A percentile compares a stretch with the other conserved stretches of the same genome.
These are phyloP conservation scores for Micractinium conductrix DNA, from an alignment of 139 green algal species.

Conservation along the genomic window DNA sequence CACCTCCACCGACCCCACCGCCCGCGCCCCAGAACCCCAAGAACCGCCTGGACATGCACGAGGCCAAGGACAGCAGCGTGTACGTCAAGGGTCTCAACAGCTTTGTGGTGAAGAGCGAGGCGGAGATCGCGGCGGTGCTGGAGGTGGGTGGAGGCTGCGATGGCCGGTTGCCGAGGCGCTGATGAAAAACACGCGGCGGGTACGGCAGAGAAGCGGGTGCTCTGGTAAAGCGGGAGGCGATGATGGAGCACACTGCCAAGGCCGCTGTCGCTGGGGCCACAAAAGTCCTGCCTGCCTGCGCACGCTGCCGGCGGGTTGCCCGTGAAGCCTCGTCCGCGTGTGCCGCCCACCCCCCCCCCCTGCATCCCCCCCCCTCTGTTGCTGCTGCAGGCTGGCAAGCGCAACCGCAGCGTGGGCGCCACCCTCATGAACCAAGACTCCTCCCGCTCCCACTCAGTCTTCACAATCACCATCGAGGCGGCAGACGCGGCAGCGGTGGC, in stretches of 20 bases:
- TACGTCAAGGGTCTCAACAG: constrained; percentile 80
- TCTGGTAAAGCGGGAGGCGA: too few species aligned
- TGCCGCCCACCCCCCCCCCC: neutral
- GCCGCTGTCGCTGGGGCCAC: too few species aligned
- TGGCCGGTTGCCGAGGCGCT: neutral
- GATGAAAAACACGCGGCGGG: neutral
- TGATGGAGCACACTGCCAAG: neutral
- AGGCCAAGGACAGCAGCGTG: constrained; percentile 75
- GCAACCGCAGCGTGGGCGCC: constrained; percentile 76
- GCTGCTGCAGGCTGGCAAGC: constrained; percentile 71
- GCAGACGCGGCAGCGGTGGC: constrained; percentile 42
- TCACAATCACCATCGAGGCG: constrained; percentile 96
- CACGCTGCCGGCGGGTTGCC: too few species aligned
- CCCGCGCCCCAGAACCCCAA: constrained; percentile 42
- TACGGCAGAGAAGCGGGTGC: neutral
- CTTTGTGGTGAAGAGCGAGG: constrained; percentile 72
- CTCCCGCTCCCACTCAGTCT: constrained; percentile 93
- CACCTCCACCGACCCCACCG: neutral
- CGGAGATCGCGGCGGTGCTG: constrained; percentile 86
- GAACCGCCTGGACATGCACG: constrained; percentile 81
- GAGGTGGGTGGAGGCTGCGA: constrained; percentile 57
- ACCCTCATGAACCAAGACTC: constrained; percentile 94
- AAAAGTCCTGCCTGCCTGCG: too few species aligned
- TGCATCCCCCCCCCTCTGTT: neutral
- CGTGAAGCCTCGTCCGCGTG: too few species aligned